phyloP scores from a whole-genome alignment of 2,329 filamentous ascomycete genomes.

The Fonsecaea pugnacius region DNA sequence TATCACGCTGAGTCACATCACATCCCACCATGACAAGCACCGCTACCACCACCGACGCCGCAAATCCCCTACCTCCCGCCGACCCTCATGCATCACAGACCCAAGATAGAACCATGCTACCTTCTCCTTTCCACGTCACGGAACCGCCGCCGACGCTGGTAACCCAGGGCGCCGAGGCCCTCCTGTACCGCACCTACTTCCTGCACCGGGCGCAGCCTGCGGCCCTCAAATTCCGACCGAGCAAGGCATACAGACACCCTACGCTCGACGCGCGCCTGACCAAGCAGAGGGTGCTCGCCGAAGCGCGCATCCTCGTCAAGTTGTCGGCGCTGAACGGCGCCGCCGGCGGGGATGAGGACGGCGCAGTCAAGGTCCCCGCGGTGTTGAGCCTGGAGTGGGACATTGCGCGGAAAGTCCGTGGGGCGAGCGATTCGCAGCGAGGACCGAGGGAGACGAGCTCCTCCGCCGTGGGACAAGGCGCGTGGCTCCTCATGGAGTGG shows the following conservation, averaged over 20 bases:
- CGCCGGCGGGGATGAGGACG: slow-evolving; percentile 42
- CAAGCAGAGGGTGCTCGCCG: slow-evolving; percentile 81
- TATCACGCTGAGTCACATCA: background rate
- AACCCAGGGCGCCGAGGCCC: slow-evolving; percentile 92
- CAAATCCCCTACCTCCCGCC: background rate
- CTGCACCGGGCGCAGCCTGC: slow-evolving; percentile 69
- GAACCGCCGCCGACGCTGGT: slow-evolving; percentile 70
- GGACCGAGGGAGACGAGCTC: slow-evolving; percentile 54
- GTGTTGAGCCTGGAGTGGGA: slow-evolving; percentile 71
- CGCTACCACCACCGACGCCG: background rate
- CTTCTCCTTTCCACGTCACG: slow-evolving; percentile 67
- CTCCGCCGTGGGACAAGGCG: slow-evolving; percentile 64
- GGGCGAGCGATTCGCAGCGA: slow-evolving; percentile 58
- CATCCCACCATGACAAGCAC: background rate
- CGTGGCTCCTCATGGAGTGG: slow-evolving; percentile 86
- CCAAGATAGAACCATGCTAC: slow-evolving; percentile 52
- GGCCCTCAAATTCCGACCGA: slow-evolving; percentile 87
- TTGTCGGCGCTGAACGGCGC: slow-evolving; percentile 57
- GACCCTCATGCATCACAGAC: background rate
- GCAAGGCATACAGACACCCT: slow-evolving; percentile 90
- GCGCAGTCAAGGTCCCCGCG: slow-evolving; percentile 74
- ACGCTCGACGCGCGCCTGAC: slow-evolving; percentile 86
- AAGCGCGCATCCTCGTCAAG: slow-evolving; percentile 81
- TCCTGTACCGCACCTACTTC: slow-evolving; percentile 85
- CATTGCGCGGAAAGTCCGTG: slow-evolving; percentile 42